Evolutionary conservation across 495 filamentous ascomycete genomes (phyloP), one percentile per base, ranked within the genome.

Genomic region (Melanomma pulvis-pyrius): DNA sequence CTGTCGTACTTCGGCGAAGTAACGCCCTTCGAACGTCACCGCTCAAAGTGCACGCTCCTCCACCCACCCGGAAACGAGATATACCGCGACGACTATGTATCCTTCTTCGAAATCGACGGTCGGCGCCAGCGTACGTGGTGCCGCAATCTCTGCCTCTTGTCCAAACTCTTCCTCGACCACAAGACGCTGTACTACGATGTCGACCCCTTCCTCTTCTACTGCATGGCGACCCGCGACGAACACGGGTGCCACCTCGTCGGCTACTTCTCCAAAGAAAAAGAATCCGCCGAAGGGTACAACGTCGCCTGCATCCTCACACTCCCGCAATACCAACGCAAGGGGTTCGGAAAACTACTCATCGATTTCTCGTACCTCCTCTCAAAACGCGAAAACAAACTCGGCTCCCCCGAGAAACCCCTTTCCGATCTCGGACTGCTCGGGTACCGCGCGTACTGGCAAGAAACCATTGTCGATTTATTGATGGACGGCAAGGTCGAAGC

Each of bases 171-270:
- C 79, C 86, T 98, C 26, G 94, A 98, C 71, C 94, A 98, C 80
- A 98, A 98, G 77, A 98, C 94, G 8, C 89, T 98, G n/a, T 98
- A 97, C 83, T 98, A 98, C 79, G 94, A 98, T 71, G 94, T 98
- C 57, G 94, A 98, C 73, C 94, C 94, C 9, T 98, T 98, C 78
- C 80, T 98, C 11, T 98, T 98, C 82, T 98, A 98, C 79, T 93
- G 93, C 84, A 98, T 98, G 94, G 90, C 87, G 56, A 89, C 86
- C 15, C 86, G 92, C 59, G 90, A 91, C 63, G 88, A 91, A 50
- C 89, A 88, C 53, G 94, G 94, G 11, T 93, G 88, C 74, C 94
- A 98, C 73, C 82, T 98, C 0, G 90, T 98, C 54, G 94, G 94
- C 59, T 98, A 96, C 74, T 98, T 98, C 76, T 93, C 90, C 69